Base-by-base conservation (phyloP, 2,329 filamentous ascomycete genomes). In the Pseudocercospora vitis region DNA sequence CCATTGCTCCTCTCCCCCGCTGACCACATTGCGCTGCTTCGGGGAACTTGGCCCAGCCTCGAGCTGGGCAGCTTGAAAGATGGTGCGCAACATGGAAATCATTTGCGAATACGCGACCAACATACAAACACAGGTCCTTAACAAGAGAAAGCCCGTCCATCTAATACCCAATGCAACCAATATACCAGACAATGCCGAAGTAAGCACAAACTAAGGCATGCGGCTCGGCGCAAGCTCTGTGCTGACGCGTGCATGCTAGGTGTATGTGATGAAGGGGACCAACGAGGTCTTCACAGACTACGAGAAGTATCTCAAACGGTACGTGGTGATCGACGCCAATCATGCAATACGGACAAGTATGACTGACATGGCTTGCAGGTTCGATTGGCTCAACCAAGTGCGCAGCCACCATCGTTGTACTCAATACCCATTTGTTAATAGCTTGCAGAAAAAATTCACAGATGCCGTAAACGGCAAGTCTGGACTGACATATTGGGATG, bases 391-490 rank as follows among this genome's bases (percentile, higher is more conserved):
- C 71, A 91, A 88, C 64, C 89, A 95, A 82, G 89, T 89, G 77
- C 65, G 80, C 48, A 18, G 16, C n/a, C 28, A 29, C 29, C 12
- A 48, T 26, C 21, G 28, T 44, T 14, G n/a, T 8, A n/a, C 14
- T 21, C 16, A 14, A 18, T 21, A 26, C 23, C 12, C 12, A 19
- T 46, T 40, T 8, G 53, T 62, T 67, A 33, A 68, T 50, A 14
- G 0, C n/a, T 24, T 16, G 31, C 64, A 92, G 85, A 89, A 85
- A 68, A 85, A 87, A 51, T 99, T 97, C 72, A 96, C 95, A 57
- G 96, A 95, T 73, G 89, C 95, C 70, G 95, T 97, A 61, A 96
- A 91, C 9, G 94, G 94, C 50, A 92, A 95, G 71, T 95, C 91
- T 24, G 87, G 87, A 49, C 78, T 96, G 61, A 92, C 84, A 3